These are phyloP conservation scores for Gossypium anomalum DNA, from an alignment of 345 rosid species.

Conservation along the genomic window DNA sequence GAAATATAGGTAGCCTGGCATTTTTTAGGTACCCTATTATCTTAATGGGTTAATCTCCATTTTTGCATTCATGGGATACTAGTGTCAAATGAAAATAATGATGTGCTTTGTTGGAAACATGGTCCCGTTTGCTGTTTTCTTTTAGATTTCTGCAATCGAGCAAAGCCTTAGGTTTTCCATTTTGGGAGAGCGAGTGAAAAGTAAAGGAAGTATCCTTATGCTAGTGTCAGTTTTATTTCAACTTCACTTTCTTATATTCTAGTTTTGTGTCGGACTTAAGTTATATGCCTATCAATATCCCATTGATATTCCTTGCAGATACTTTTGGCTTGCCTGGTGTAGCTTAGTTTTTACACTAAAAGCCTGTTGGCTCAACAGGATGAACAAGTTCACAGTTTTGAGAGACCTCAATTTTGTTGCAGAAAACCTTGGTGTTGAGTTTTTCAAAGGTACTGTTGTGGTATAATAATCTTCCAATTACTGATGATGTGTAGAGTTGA, in stretches of 20 bases:
- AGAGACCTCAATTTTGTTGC: constrained; percentile 1
- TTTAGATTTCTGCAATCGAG: too few relatives aligned
- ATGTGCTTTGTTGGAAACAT: too few relatives aligned
- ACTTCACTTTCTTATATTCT: too few relatives aligned
- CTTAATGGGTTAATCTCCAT: not conserved
- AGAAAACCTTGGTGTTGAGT: not conserved
- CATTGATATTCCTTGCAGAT: not conserved
- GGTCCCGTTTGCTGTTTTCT: too few relatives aligned
- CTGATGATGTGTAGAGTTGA: too few relatives aligned
- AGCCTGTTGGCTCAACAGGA: not conserved
- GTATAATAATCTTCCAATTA: too few relatives aligned
- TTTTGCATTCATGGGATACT: not conserved
- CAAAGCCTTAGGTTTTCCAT: not conserved
- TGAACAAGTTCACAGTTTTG: not conserved
- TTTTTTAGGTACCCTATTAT: not conserved
- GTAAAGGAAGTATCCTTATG: not conserved
- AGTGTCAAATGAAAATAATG: too few relatives aligned
- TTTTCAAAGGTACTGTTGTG: not conserved
- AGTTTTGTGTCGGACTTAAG: too few relatives aligned
- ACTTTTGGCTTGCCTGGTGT: not conserved
- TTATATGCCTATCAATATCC: not conserved
- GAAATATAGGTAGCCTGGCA: constrained; percentile 18
- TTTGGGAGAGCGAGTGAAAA: not conserved
- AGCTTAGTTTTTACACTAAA: not conserved
- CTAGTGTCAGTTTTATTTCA: too few relatives aligned